A percentile compares a stretch with the other conserved stretches of the same genome.
phyloP scores from a whole-genome alignment of 2,329 filamentous ascomycete genomes.

The Hypocrella siamensis region DNA sequence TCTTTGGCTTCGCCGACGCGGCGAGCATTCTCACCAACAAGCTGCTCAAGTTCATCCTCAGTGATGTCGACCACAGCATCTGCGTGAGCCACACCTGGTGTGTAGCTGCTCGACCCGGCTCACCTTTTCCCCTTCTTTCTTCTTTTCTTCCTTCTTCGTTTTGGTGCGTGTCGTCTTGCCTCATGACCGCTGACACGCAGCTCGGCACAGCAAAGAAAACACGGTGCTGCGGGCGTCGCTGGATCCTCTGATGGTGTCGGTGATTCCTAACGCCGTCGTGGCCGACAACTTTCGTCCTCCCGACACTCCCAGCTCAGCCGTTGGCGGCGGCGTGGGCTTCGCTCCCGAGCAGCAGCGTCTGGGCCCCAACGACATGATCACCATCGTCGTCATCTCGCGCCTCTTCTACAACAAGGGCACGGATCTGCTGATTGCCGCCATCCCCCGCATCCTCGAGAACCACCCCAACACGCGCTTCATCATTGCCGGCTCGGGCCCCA shows the following conservation, averaged over 20 bases:
- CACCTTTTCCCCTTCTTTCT: background rate
- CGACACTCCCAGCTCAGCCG: constrained; percentile 7
- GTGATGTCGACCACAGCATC: constrained; percentile 95
- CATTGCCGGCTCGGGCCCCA: constrained; percentile 88
- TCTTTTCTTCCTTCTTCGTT: background rate
- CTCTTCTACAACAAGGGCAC: constrained; percentile 99
- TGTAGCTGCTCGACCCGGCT: constrained; percentile 8
- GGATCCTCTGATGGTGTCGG: constrained; percentile 92
- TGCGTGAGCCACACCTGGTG: constrained; percentile 97
- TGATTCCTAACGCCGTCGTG: constrained; percentile 94
- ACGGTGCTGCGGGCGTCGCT: constrained; percentile 88
- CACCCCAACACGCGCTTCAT: constrained; percentile 94
- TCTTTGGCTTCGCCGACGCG: constrained; percentile 95
- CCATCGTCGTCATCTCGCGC: constrained; percentile 91
- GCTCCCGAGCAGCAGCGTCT: constrained; percentile 51
- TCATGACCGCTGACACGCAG: background rate
- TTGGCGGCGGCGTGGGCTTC: background rate
- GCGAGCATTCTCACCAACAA: constrained; percentile 95
- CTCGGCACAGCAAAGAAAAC: constrained; percentile 71
- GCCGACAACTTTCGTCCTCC: constrained; percentile 83
- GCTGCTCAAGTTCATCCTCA: constrained; percentile 85
- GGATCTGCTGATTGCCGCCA: constrained; percentile 88
- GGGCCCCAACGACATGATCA: constrained; percentile 74
- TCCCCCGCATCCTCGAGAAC: constrained; percentile 76
- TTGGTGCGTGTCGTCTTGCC: background rate